Evolutionary conservation across 768 basidiomycete species (phyloP), one percentile per base, ranked within the genome.

Genomic region (Calocybe indica): DNA sequence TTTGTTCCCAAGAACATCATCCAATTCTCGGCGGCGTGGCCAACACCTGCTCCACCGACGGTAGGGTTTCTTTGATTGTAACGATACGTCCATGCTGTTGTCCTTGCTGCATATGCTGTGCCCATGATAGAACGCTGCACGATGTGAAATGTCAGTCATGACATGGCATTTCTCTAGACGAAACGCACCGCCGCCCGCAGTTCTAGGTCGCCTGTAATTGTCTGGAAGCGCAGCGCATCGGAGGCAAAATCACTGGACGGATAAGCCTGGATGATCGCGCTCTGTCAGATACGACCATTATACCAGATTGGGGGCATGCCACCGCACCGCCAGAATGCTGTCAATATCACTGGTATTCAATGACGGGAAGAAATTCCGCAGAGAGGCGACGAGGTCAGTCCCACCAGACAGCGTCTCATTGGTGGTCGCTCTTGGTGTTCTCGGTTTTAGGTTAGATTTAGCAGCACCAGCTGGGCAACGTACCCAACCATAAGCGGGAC

Each of bases 1-100:
- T 76, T 76, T 1, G 69, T 74, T 1, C 83, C 82, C 14, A 62
- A 59, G 64, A 81, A 82, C 80, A 83, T 78, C 78, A 81, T 82
- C 76, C 77, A 82, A 54, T 83, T 82, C 57, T 81, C 82, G 1
- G 82, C 70, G 6, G 81, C 73, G 51, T 82, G 81, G 1, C 45
- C 59, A 1, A 78, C 74, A 7, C 43, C 63, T 1, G 58, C 44
- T 12, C 63, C 63, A 11, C 63, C 63, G 4, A 52, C 51, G 0
- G 75, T 74, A 6, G 75, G 75, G 45, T 78, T 74, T 4, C 68
- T 63, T 49, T 82, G 76, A 58, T 82, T 82, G 59, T 80, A 82
- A 28, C 80, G 70, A 54, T 82, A 82, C 9, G 75, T 76, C 70
- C 71, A 83, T 2, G 74, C 61, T 11, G 63, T 61, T 11, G 56